Base-by-base conservation (phyloP, 2,329 filamentous ascomycete species). In the Aureobasidium sp. region DNA sequence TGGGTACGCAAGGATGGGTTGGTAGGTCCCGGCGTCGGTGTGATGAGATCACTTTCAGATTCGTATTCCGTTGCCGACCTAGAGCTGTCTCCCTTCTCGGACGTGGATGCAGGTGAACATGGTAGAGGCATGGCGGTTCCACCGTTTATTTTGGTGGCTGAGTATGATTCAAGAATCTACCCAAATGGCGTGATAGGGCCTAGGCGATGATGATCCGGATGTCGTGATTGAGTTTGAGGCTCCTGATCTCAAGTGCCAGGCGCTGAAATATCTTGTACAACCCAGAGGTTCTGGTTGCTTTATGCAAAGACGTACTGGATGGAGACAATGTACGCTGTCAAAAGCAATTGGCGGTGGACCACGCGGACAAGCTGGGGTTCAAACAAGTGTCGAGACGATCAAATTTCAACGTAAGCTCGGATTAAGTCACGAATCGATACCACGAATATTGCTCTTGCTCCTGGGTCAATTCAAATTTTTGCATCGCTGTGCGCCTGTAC, bases 71-170 rank as follows among this genome's bases (percentile, higher is more conserved):
- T 65, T 48, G 66, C 62, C 6, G 65, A 66, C 51, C 66, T 65
- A 26, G 67, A 65, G 57, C 67, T 64, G 44, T 64, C 64, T 43
- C 62, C 63, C 24, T 44, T 67, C 24, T 69, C 67, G 29, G 70
- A 72, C 52, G 68, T 69, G 59, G 68, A 71, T 50, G 70, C 71
- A 29, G 71, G 71, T 10, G 71, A 72, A 63, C 71, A 73, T 44
- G 71, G 71, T 27, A 70, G 61, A 51, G 69, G 69, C 64, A 66
- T 68, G 50, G 7, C 48, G 2, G 57, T 9, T 15, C 4, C 15
- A 17, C 34, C 57, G 34, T 51, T 60, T 44, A 20, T 44, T 57
- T 51, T 51, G 44, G 44, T 43, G 57, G 50, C 34, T 50, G 41
- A 10, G 13, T 29, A 39, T 48, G 37, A 17, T 48, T 64, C 39